Evolutionary conservation across 2,329 filamentous ascomycete species (phyloP).

Genomic region (Nemania sp.): DNA sequence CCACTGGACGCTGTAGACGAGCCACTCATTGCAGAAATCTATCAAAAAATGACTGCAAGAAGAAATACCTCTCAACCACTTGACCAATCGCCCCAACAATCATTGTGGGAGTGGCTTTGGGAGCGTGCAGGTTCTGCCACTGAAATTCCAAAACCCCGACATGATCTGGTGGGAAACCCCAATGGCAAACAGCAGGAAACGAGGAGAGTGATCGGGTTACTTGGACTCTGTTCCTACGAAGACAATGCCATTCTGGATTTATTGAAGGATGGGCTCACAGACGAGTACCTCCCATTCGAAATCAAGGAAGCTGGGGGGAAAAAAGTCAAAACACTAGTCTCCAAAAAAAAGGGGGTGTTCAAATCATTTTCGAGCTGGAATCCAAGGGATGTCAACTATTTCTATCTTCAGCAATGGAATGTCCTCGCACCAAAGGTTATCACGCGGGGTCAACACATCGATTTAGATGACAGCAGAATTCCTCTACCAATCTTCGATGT

Average conservation of each 20-base stretch:
- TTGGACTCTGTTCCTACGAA: conserved; percentile 2
- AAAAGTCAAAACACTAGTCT: background rate
- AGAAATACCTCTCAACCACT: too few species aligned
- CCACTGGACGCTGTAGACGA: too few species aligned
- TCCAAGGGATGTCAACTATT: background rate
- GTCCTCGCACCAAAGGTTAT: conserved; percentile 12
- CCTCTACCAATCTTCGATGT: conserved; percentile 48
- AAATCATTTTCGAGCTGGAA: conserved; percentile 1
- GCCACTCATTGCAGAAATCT: too few species aligned
- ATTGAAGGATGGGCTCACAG: conserved; percentile 9
- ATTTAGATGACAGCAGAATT: conserved; percentile 50
- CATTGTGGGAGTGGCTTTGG: too few species aligned
- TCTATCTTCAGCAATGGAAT: background rate
- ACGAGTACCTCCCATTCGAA: conserved; percentile 10
- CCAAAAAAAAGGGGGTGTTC: background rate
- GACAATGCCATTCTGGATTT: background rate
- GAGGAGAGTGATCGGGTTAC: background rate
- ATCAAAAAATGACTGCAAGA: too few species aligned
- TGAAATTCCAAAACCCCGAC: too few species aligned
- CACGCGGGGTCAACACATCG: background rate
- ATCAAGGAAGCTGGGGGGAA: background rate
- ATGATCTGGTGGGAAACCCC: background rate
- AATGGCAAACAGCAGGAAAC: background rate
- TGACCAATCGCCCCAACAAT: too few species aligned
- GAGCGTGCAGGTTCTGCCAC: too few species aligned